Evolutionary conservation across 176 grass and related monocot species (phyloP).

Genomic region (Paspalum notatum): DNA sequence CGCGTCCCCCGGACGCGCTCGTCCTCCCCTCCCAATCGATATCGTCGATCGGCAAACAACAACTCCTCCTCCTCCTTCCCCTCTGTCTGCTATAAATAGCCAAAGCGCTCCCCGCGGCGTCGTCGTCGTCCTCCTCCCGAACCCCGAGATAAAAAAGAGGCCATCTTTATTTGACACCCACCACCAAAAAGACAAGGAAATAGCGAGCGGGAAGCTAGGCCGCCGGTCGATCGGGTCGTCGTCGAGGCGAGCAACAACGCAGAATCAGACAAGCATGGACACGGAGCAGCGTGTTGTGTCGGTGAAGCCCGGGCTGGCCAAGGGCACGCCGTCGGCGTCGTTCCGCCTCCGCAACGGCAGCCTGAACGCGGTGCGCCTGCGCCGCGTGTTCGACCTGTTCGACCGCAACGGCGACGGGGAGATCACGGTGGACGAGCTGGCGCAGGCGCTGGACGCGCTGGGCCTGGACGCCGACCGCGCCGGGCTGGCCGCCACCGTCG

Average conservation of each 20-base stretch:
- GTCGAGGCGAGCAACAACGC: too few relatives aligned
- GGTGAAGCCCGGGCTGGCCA: slow-evolving; percentile 39
- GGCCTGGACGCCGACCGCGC: slow-evolving; percentile 62
- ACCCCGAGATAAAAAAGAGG: background rate
- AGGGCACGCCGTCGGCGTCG: slow-evolving; percentile 50
- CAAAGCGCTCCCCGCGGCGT: background rate
- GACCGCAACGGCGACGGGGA: slow-evolving; percentile 82
- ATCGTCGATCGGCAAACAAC: too few relatives aligned
- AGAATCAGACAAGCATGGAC: too few relatives aligned
- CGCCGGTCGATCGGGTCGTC: too few relatives aligned
- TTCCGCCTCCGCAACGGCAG: slow-evolving; percentile 77
- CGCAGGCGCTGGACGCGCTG: slow-evolving; percentile 70
- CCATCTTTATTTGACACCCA: background rate
- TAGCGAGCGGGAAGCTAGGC: too few relatives aligned
- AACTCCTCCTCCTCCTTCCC: too few relatives aligned
- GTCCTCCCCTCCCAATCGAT: background rate
- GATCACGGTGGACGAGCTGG: slow-evolving; percentile 80
- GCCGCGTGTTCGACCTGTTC: slow-evolving; percentile 81
- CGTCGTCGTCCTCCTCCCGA: background rate
- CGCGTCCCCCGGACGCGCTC: slow-evolving; percentile 45
- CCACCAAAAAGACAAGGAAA: too few relatives aligned
- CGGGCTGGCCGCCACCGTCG: slow-evolving; percentile 42
- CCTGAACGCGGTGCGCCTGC: slow-evolving; percentile 72
- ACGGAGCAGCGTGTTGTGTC: slow-evolving; percentile 18
- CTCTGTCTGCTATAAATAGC: slow-evolving; percentile 24